These are phyloP conservation scores for Tolypocladium guangdongense DNA, from an alignment of 2,329 filamentous ascomycete species.

Conservation along the genomic window DNA sequence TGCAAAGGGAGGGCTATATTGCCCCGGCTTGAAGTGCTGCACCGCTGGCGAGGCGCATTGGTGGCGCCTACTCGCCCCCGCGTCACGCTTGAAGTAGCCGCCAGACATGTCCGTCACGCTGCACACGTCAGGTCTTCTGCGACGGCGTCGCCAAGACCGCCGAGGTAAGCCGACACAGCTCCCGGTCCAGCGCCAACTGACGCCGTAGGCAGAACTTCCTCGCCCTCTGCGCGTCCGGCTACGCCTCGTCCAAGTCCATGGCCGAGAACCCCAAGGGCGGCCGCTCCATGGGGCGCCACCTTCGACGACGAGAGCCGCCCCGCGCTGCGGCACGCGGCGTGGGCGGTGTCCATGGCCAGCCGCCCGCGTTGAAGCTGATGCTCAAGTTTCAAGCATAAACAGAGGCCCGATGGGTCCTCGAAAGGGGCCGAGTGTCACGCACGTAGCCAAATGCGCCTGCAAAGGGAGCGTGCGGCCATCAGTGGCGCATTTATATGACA, in stretches of 20 bases:
- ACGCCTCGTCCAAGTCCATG: conserved; percentile 77
- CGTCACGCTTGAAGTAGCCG: no score
- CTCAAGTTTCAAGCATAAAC: no score
- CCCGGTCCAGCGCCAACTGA: not conserved
- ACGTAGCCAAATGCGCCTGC: no score
- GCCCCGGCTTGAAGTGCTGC: no score
- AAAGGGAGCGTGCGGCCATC: no score
- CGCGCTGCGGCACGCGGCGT: conserved; percentile 53
- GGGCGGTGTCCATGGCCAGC: conserved; percentile 70
- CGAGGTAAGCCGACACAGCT: conserved; percentile 42
- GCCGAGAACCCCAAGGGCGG: conserved; percentile 55
- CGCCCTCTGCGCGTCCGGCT: conserved; percentile 69
- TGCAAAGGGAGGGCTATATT: no score
- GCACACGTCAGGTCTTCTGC: conserved; percentile 92
- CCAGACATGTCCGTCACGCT: conserved; percentile 55
- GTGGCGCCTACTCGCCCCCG: no score
- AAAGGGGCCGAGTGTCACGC: no score
- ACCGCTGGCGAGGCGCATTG: no score
- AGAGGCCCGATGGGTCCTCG: no score
- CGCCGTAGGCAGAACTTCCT: conserved; percentile 60
- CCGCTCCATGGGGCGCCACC: conserved; percentile 56
- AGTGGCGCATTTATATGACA: no score
- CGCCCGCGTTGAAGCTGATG: no score
- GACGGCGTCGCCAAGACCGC: conserved; percentile 88
- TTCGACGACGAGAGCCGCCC: conserved; percentile 78